Evolutionary conservation across 2,329 filamentous ascomycete genomes (phyloP), one percentile per base, ranked within the genome.

Genomic region (Verticillium longisporum): DNA sequence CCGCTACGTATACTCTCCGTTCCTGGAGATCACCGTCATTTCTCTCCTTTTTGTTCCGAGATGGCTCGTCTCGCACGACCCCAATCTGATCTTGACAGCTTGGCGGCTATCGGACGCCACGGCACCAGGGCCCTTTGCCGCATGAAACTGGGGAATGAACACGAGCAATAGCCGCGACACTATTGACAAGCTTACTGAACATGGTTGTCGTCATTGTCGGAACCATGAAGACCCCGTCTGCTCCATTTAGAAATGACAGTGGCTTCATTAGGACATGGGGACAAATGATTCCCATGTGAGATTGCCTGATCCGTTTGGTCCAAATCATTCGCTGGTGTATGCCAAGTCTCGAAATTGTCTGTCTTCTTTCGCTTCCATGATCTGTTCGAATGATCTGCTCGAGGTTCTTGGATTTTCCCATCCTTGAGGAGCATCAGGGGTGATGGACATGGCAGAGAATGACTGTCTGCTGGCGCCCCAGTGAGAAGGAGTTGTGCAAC

Each of bases 141-240:
- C 37, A 50, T 50, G 56, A 58, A 58, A 34, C 56, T 58, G 37
- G 56, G 37, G 56, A 45, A 58, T 58, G 56, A 58, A 58, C 50
- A 45, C 33, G 33, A 36, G 26, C 37, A 58, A 58, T 58, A 50
- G 36, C 55, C 32, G 26, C 33, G 26, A 33, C 55, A 21, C 55
- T 56, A 56, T 34, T 56, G 55, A 11, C 6, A 34, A 21, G 15
- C 34, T 50, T 50, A n/a, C n/a, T 18, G 41, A 21, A 18, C n/a
- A 9, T 50, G 41, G 41, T 50, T 4, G 15, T 50, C 41, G 41
- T 11, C 41, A 6, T 9, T 7, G 18, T 50, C 41, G n/a, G 18
- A 18, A 26, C 26, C 26, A 50, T 21, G 6, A 21, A 4, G n/a
- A 21, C 21, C 21, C n/a, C n/a, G 18, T 50, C 18, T 50, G 41